These are phyloP conservation scores for Vaccinium darrowii DNA, from an alignment of 148 eudicot species.

Conservation along the genomic window DNA sequence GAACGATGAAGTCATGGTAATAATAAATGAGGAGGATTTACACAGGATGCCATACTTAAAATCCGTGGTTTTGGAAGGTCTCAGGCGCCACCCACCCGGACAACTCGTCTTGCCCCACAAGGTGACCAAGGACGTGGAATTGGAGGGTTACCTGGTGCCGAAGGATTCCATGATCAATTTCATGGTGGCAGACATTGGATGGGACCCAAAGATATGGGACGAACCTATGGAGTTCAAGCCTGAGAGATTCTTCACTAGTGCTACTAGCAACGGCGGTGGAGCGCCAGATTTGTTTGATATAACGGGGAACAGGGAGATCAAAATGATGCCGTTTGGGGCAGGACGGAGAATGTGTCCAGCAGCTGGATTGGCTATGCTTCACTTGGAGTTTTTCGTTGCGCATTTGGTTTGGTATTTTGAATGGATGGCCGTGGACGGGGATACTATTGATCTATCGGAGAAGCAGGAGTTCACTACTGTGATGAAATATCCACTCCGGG, in stretches of 20 bases:
- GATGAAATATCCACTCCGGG: conserved; percentile 59
- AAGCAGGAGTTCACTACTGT: conserved; percentile 48
- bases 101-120: conserved; percentile 62
- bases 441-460: too few relatives aligned
- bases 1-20: conserved; percentile 1
- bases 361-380: too few relatives aligned
- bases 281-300: conserved; percentile 31
- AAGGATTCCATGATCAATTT: conserved; percentile 7
- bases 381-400: too few relatives aligned
- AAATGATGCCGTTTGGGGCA: conserved; percentile 75
- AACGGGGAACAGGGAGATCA: conserved; percentile 55
- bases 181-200: conserved; percentile 40
- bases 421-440: too few relatives aligned
- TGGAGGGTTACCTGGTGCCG: conserved; percentile 35
- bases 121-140: conserved; percentile 36
- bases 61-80: conserved; percentile 63
- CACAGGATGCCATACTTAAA: conserved; percentile 50
- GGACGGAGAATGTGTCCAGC: conserved; percentile 69
- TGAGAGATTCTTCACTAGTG: conserved; percentile 43
- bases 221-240: conserved; percentile 60
- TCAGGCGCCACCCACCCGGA: conserved; percentile 73
- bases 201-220: conserved; percentile 65
- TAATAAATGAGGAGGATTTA: conserved; percentile 50
- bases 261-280: background rate
- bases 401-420: too few relatives aligned